Evolutionary conservation across 2,329 filamentous ascomycete genomes (phyloP), one percentile per base, ranked within the genome.

Genomic region (Alternaria incomplexa): DNA sequence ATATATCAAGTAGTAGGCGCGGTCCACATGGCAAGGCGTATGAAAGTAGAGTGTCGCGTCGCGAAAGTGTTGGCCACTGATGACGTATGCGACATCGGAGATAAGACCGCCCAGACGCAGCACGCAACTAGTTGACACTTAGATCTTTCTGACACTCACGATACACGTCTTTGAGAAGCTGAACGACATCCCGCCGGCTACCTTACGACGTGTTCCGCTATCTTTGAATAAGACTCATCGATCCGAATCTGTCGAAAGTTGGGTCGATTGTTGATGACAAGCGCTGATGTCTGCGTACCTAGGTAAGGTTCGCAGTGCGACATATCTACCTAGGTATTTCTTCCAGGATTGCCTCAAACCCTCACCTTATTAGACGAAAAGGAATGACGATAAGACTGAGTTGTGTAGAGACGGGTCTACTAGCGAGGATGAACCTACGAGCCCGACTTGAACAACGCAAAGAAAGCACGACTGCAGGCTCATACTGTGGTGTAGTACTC

Each of bases 41-140:
- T 20, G 32, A 11, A 40, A 43, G 32, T 9, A 43, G 20, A 11
- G 30, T 25, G 51, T 11, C 57, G 36, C 22, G 20, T 22, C n/a
- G 54, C 58, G 63, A 60, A 56, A 30, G 50, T 40, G n/a, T 57
- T 57, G 55, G 53, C 55, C 22, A 57, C 55, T 17, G 55, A 57
- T 57, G 55, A 57, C 55, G 55, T 57, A 57, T n/a, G 55, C 22
- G 55, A 51, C n/a, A 25, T 57, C 55, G 55, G 55, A 57, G 55
- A 57, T 57, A 57, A 57, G 55, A 43, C 23, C 20, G 30, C n/a
- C 32, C 20, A 17, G 26, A 23, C 20, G 22, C 15, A 47, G 15
- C 28, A n/a, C 47, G 5, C 43, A 23, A 50, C 28, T 57, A 23
- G 23, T 17, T 40, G 30, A 40, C 44, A 57, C 20, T 25, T 20